Conservation (phyloP, 1,284 basidiomycete species). For the Tetrapyrgos nigripes region DNA sequence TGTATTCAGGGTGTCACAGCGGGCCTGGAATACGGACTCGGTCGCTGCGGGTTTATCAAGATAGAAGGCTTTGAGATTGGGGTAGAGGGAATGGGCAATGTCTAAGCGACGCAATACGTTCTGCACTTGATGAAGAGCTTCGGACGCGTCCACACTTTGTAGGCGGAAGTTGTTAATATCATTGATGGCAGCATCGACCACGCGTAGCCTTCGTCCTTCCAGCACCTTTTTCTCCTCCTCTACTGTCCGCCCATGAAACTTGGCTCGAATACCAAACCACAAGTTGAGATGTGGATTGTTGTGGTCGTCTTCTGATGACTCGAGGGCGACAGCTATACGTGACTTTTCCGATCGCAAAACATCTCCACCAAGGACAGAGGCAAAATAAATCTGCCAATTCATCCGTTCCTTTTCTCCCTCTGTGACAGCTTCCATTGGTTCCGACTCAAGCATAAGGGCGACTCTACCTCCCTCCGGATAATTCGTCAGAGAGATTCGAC, state of each 20-base stretch:
- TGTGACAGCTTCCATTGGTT: slow-evolving; percentile 65
- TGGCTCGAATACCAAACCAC: slow-evolving; percentile 93
- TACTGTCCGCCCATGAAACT: slow-evolving; percentile 79
- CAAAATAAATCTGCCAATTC: slow-evolving; percentile 95
- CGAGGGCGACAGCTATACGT: slow-evolving; percentile 79
- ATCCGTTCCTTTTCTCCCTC: slow-evolving; percentile 81
- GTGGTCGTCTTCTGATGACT: slow-evolving; percentile 72
- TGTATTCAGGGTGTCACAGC: slow-evolving; percentile 86
- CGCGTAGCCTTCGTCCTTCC: slow-evolving; percentile 82
- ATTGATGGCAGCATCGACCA: slow-evolving; percentile 84
- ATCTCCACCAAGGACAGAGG: slow-evolving; percentile 91
- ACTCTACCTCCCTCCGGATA: slow-evolving; percentile 53
- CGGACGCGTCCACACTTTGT: slow-evolving; percentile 46
- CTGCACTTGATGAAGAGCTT: slow-evolving; percentile 76
- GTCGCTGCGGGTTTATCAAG: slow-evolving; percentile 78
- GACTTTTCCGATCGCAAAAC: slow-evolving; percentile 94
- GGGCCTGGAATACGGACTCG: slow-evolving; percentile 72
- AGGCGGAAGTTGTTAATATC: slow-evolving; percentile 82
- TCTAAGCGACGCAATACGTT: slow-evolving; percentile 82
- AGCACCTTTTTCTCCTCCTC: slow-evolving; percentile 85
- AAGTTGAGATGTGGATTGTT: slow-evolving; percentile 71
- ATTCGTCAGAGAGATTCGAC: slow-evolving; percentile 44
- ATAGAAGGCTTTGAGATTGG: slow-evolving; percentile 82
- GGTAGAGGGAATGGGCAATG: slow-evolving; percentile 87
- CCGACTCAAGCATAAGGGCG: slow-evolving; percentile 63